Evolutionary conservation across 1,139 yeast genomes (phyloP).

Genomic region (Zygosaccharomyces sapae): DNA sequence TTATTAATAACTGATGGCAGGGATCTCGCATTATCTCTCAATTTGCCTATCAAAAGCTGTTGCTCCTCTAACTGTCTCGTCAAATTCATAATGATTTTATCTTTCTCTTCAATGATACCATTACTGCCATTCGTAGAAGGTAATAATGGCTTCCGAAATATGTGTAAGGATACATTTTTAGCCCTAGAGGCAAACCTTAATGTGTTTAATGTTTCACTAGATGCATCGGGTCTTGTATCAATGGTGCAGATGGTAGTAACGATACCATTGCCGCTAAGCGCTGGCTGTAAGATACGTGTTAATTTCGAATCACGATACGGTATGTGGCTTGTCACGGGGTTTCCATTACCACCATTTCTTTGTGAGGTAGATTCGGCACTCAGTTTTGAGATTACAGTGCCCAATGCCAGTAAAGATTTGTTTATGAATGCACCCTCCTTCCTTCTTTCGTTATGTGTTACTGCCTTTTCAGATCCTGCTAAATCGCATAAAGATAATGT

Average conservation of each 20-base stretch:
- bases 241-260: constrained; percentile 88
- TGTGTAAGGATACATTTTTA: constrained; percentile 71
- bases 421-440: constrained; percentile 92
- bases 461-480: constrained; percentile 94
- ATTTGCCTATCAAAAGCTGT: constrained; percentile 35
- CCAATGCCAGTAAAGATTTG: constrained; percentile 80
- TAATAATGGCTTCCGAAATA: constrained; percentile 43
- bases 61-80: constrained; percentile 41
- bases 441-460: constrained; percentile 70
- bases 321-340: constrained; percentile 45
- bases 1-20: background rate
- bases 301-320: constrained; percentile 92
- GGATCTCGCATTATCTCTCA: constrained; percentile 19
- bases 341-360: constrained; percentile 10
- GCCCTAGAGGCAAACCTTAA: constrained; percentile 91
- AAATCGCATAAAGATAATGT: constrained; percentile 86
- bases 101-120: constrained; percentile 38
- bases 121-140: constrained; percentile 35
- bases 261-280: constrained; percentile 79
- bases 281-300: constrained; percentile 84
- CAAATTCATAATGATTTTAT: constrained; percentile 44
- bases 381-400: constrained; percentile 81
- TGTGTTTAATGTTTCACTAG: constrained; percentile 80
- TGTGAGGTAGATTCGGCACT: constrained; percentile 40
- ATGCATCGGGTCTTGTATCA: constrained; percentile 51